A percentile compares a stretch with the other conserved stretches of the same genome.
Conservation (phyloP, 2,329 filamentous ascomycete species). For the Ascochyta fabae region DNA sequence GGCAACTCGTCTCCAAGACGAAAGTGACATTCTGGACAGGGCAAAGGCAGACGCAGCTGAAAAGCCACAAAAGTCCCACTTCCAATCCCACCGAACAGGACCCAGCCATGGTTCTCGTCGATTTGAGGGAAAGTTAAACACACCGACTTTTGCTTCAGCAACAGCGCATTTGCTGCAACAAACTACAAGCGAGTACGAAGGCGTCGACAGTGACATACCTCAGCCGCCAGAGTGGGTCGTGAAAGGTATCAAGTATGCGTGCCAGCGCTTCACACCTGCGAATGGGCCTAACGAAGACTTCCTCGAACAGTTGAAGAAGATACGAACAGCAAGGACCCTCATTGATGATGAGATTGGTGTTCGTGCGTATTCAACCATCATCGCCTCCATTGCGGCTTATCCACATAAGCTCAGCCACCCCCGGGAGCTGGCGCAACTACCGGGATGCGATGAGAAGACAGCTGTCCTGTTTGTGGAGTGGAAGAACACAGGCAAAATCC, state of each 20-base stretch:
- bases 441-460: conserved; percentile 82
- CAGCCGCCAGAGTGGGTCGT: conserved; percentile 73
- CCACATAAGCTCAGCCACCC: conserved; percentile 62
- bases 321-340: conserved; percentile 73
- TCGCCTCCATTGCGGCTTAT: conserved; percentile 84
- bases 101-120: conserved; percentile 33
- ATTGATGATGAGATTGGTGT: conserved; percentile 79
- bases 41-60: conserved; percentile 58
- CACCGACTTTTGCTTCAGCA: conserved; percentile 22
- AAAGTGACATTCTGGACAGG: conserved; percentile 57
- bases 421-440: conserved; percentile 61
- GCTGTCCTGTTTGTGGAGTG: conserved; percentile 80
- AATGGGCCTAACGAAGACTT: conserved; percentile 77
- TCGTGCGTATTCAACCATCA: conserved; percentile 85
- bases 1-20: conserved; percentile 28
- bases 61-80: conserved; percentile 17
- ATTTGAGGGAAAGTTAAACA: conserved; percentile 38
- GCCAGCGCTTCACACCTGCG: conserved; percentile 75
- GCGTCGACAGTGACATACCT: conserved; percentile 61
- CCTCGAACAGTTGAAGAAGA: conserved; percentile 74
- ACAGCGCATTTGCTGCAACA: conserved; percentile 63
- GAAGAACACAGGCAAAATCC: conserved; percentile 65
- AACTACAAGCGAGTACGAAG: conserved; percentile 81
- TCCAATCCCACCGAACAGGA: conserved; percentile 21
- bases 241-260: conserved; percentile 73